Percentiles rank a stretch among this genome's conserved stretches.
Conservation (phyloP, 345 rosid species). For the Rhodamnia rubescens region DNA sequence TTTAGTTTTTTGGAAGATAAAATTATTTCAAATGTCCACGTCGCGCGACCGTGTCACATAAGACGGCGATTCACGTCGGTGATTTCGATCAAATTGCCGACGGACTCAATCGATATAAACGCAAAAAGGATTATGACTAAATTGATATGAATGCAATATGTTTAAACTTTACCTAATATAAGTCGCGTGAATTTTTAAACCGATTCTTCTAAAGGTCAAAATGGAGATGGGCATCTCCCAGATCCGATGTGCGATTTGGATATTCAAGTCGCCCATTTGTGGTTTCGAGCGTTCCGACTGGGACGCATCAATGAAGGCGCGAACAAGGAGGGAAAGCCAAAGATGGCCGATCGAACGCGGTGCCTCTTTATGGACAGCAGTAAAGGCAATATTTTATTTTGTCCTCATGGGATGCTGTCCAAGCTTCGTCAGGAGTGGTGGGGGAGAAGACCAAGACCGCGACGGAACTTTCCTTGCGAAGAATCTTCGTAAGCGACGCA, state of each 20-base stretch:
- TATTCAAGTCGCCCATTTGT: neutral
- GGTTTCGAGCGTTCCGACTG: neutral
- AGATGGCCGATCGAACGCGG: neutral
- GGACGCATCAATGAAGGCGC: neutral
- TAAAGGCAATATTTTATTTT: neutral
- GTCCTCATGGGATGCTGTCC: neutral
- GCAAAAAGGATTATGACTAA: too few relatives aligned
- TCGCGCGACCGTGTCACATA: too few relatives aligned
- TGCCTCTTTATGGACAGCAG: neutral
- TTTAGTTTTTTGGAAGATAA: too few relatives aligned
- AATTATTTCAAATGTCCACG: too few relatives aligned
- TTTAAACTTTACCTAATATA: too few relatives aligned
- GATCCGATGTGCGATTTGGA: neutral
- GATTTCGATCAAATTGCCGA: too few relatives aligned
- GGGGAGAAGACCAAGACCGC: neutral
- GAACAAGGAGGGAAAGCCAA: neutral
- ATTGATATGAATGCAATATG: too few relatives aligned
- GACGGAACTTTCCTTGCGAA: neutral
- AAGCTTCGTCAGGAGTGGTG: neutral
- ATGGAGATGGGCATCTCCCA: neutral
- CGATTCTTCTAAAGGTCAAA: neutral
- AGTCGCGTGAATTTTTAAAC: neutral
- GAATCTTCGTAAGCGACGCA: neutral
- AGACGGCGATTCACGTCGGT: too few relatives aligned
- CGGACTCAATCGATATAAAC: too few relatives aligned